Percentiles rank a stretch among this genome's conserved stretches.
Conservation (phyloP, 345 rosid genomes). For the Linum trigynum region DNA sequence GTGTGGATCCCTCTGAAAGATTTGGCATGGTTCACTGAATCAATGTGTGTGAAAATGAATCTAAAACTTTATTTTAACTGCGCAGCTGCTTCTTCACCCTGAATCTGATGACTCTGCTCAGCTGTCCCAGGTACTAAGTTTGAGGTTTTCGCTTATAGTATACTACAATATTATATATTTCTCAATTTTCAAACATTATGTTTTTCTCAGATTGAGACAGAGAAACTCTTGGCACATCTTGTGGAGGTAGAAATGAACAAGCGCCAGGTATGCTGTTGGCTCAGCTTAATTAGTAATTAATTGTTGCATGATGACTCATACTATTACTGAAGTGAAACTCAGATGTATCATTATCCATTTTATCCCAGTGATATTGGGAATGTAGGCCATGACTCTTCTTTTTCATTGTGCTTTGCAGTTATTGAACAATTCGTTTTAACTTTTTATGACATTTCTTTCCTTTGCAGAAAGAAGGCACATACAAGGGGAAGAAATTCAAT, state of each 20-base stretch:
- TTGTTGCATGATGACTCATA: background rate
- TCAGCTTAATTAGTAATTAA: background rate
- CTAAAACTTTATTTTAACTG: slow-evolving; percentile 24
- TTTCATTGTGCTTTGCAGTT: background rate
- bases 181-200: slow-evolving; percentile 11
- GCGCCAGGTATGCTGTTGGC: slow-evolving; percentile 47
- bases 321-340: background rate
- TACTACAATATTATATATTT: slow-evolving; percentile 7
- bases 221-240: slow-evolving; percentile 92
- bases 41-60: slow-evolving; percentile 1
- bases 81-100: slow-evolving; percentile 80
- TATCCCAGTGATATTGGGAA: too few species aligned
- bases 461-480: slow-evolving; percentile 4
- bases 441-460: background rate
- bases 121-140: slow-evolving; percentile 73
- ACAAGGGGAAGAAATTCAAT: slow-evolving; percentile 23
- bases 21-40: background rate
- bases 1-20: slow-evolving; percentile 27
- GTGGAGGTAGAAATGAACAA: slow-evolving; percentile 93
- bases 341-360: too few species aligned
- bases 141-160: slow-evolving; percentile 3
- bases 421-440: background rate
- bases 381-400: too few species aligned
- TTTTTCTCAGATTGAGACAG: slow-evolving; percentile 73
- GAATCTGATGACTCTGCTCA: slow-evolving; percentile 99